phyloP scores from a whole-genome alignment of 2,329 filamentous ascomycete genomes.

The Apiospora koreana region DNA sequence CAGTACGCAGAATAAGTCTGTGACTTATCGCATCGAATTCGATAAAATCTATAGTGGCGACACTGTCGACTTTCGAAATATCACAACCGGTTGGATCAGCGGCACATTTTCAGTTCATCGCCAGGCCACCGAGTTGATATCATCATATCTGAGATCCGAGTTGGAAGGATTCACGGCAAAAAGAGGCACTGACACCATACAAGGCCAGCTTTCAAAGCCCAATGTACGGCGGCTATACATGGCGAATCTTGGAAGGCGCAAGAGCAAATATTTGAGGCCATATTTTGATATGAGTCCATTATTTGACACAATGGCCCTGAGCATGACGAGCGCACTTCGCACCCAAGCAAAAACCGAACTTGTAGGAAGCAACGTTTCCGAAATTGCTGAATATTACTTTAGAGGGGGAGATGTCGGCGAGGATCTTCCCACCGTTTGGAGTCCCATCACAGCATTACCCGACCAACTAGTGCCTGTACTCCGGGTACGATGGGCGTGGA shows the following conservation, averaged over 20 bases:
- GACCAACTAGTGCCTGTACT: not conserved
- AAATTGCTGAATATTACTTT: too few species aligned
- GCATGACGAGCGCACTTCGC: not conserved
- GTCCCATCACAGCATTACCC: not conserved
- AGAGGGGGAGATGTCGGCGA: not conserved
- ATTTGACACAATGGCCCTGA: not conserved
- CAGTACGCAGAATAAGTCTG: not conserved
- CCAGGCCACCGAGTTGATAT: not conserved
- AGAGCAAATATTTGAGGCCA: too few species aligned
- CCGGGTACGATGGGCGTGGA: not conserved
- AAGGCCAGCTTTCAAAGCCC: not conserved
- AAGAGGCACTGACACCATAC: not conserved
- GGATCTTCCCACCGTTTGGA: not conserved
- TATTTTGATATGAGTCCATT: not conserved
- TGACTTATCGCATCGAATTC: not conserved
- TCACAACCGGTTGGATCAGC: not conserved
- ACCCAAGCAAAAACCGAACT: not conserved
- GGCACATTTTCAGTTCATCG: not conserved
- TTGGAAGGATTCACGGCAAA: not conserved
- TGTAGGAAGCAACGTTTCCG: too few species aligned
- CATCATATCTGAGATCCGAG: not conserved
- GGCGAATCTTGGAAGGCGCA: not conserved
- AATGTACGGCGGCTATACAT: not conserved
- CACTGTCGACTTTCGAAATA: not conserved
- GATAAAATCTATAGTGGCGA: rapidly evolving